Percentiles rank a stretch among this genome's conserved stretches.
Evolutionary conservation across 2,329 filamentous ascomycete species (phyloP).

Genomic region (Aspergillus unguis): DNA sequence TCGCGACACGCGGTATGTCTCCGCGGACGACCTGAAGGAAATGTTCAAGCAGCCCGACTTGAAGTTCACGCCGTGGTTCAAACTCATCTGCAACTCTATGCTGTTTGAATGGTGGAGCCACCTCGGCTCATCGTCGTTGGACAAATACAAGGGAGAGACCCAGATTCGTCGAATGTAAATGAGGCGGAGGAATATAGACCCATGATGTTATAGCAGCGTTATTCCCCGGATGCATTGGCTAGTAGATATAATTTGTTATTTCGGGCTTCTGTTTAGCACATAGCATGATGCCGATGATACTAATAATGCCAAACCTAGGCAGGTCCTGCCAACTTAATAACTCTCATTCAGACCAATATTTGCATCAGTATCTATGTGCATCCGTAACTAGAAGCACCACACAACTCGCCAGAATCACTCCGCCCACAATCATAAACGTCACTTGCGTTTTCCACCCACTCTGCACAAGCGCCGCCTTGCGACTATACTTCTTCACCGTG

Average conservation of each 20-base stretch:
- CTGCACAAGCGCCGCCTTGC: constrained; percentile 79
- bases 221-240: constrained; percentile 8
- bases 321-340: neutral
- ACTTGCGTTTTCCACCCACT: constrained; percentile 88
- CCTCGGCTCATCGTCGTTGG: constrained; percentile 69
- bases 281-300: neutral
- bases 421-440: constrained; percentile 53
- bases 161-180: constrained; percentile 78
- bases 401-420: constrained; percentile 45
- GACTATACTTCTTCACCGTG: constrained; percentile 76
- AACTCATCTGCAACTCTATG: constrained; percentile 96
- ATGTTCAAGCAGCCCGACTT: constrained; percentile 79
- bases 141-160: constrained; percentile 81
- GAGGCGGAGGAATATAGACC: constrained; percentile 1
- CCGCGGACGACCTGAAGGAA: constrained; percentile 72
- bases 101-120: constrained; percentile 96
- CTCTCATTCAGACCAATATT: neutral
- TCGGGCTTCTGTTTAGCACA: neutral
- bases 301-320: neutral
- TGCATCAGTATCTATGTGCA: constrained; percentile 15
- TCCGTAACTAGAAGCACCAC: constrained; percentile 44
- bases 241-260: neutral
- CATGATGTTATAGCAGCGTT: constrained; percentile 9
- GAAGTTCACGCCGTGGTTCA: constrained; percentile 98
- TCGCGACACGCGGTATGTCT: constrained; percentile 78